Evolutionary conservation across 2,329 filamentous ascomycete species (phyloP).

Genomic region (Ophiostoma quercus): DNA sequence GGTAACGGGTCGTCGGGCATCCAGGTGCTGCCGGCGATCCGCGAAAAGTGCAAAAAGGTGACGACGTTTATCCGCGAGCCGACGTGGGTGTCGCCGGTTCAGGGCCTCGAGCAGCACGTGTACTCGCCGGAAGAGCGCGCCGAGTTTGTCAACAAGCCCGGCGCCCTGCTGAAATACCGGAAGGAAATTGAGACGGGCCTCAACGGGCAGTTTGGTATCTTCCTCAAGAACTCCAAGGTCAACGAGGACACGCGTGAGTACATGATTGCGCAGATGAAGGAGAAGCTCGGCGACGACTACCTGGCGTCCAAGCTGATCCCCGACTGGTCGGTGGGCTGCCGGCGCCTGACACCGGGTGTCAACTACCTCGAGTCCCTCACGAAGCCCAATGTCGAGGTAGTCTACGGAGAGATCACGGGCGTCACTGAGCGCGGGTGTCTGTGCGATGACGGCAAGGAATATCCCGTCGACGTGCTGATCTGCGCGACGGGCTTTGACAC

Average conservation of each 20-base stretch:
- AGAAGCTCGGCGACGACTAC: slow-evolving; percentile 32
- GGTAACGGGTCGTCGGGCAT: slow-evolving; percentile 34
- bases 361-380: slow-evolving; percentile 42
- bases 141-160: slow-evolving; percentile 25
- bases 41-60: slow-evolving; percentile 25
- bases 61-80: slow-evolving; percentile 27
- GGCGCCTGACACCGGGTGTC: slow-evolving; percentile 40
- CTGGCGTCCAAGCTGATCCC: slow-evolving; percentile 39
- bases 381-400: slow-evolving; percentile 42
- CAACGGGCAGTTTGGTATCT: slow-evolving; percentile 25
- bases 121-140: slow-evolving; percentile 25
- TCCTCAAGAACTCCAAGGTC: slow-evolving; percentile 21
- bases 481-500: slow-evolving; percentile 40
- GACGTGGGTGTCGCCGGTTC: slow-evolving; percentile 27
- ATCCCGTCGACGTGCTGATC: slow-evolving; percentile 31
- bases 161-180: slow-evolving; percentile 24
- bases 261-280: slow-evolving; percentile 39
- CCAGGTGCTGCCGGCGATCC: slow-evolving; percentile 32
- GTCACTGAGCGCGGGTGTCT: slow-evolving; percentile 34
- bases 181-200: slow-evolving; percentile 25
- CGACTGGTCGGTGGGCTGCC: slow-evolving; percentile 42
- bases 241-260: slow-evolving; percentile 38
- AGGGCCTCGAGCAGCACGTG: slow-evolving; percentile 26
- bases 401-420: slow-evolving; percentile 35
- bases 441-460: slow-evolving; percentile 31